Conservation (phyloP, 306 rosid species). For the Cucurbita maxima region DNA sequence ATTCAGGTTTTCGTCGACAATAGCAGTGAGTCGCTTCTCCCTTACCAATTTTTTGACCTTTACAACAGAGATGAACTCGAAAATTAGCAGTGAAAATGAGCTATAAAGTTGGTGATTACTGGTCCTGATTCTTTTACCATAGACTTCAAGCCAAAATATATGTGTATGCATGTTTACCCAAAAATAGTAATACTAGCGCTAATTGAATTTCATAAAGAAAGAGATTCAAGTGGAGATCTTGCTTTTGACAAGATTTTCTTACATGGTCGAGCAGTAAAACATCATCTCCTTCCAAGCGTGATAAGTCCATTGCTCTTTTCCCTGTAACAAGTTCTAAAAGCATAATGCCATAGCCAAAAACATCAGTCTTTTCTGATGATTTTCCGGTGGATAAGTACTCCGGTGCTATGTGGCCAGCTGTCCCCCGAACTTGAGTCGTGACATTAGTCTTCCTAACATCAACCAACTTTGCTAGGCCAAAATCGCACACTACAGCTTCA, state of each 20-base stretch:
- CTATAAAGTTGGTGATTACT: neutral
- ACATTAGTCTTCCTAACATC: slow-evolving; percentile 82
- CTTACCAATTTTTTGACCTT: slow-evolving; percentile 89
- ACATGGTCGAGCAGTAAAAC: slow-evolving; percentile 90
- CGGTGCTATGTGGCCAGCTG: slow-evolving; percentile 99
- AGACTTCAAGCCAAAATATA: neutral
- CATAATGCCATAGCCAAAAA: slow-evolving; percentile 93
- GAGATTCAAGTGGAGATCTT: neutral
- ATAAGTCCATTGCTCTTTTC: slow-evolving; percentile 85
- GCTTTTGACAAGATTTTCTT: slow-evolving; percentile 18
- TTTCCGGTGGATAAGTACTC: slow-evolving; percentile 94
- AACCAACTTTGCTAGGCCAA: slow-evolving; percentile 91
- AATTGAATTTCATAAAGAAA: neutral
- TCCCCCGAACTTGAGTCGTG: slow-evolving; percentile 95
- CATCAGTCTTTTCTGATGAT: slow-evolving; percentile 93
- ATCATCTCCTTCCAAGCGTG: slow-evolving; percentile 86
- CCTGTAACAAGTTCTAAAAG: slow-evolving; percentile 92
- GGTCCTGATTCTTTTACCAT: neutral
- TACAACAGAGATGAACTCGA: neutral
- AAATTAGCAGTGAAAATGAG: slow-evolving; percentile 3
- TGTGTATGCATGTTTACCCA: neutral
- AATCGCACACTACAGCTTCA: slow-evolving; percentile 96
- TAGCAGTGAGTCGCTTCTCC: slow-evolving; percentile 58
- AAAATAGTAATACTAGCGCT: neutral
- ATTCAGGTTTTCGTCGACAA: slow-evolving; percentile 62